Percentiles rank a stretch among this genome's conserved stretches.
phyloP scores from a whole-genome alignment of 805 yeast species.

The Blastobotrys americana region DNA sequence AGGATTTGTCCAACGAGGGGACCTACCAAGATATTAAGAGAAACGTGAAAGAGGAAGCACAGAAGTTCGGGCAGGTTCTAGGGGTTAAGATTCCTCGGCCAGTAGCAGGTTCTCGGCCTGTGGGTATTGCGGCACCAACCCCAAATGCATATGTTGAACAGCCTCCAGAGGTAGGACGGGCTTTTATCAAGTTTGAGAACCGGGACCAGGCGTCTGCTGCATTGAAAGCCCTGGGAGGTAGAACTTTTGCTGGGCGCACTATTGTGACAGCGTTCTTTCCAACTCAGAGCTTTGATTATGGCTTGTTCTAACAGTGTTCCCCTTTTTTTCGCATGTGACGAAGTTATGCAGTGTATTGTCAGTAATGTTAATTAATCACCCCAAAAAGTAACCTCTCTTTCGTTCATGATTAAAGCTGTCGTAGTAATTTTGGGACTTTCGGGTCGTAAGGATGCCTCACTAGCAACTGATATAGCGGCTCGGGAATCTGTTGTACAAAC shows the following conservation, averaged over 20 bases:
- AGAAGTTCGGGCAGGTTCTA: conserved; percentile 44
- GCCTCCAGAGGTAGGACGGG: conserved; percentile 57
- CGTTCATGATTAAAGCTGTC: neutral
- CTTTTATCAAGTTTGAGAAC: conserved; percentile 57
- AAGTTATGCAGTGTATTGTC: neutral
- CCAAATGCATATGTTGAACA: neutral
- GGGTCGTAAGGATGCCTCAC: conserved; percentile 56
- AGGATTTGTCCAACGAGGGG: conserved; percentile 49
- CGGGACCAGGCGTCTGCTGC: conserved; percentile 50
- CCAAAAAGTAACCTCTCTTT: neutral
- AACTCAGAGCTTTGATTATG: conserved; percentile 41
- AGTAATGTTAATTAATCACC: neutral
- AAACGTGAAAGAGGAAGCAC: conserved; percentile 46
- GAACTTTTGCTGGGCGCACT: conserved; percentile 58
- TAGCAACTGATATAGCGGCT: conserved; percentile 52
- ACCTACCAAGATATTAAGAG: conserved; percentile 43
- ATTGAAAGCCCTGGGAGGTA: conserved; percentile 52
- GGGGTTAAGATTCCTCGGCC: conserved; percentile 59
- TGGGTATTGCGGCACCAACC: conserved; percentile 32
- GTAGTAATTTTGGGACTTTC: conserved; percentile 6
- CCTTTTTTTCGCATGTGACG: neutral
- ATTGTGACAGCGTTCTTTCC: conserved; percentile 58
- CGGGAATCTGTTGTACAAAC: conserved; percentile 69
- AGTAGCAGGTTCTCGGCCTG: conserved; percentile 21
- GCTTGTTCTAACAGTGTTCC: conserved; percentile 10